phyloP scores from a whole-genome alignment of 2,329 filamentous ascomycete species.

The Didymosphaeria variabile region DNA sequence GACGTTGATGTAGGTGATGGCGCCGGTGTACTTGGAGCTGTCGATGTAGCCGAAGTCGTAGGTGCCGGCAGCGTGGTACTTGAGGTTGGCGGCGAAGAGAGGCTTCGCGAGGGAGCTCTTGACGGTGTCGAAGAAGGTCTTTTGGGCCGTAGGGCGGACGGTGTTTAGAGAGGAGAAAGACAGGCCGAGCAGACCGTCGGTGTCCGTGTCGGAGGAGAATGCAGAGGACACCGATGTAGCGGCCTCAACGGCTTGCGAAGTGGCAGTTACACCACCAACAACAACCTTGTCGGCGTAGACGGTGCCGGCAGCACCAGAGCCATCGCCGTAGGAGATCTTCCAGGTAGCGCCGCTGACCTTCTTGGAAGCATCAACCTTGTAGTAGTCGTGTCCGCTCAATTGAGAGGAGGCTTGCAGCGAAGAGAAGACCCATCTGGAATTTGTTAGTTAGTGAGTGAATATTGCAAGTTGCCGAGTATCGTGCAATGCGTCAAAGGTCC shows the following conservation, averaged over 20 bases:
- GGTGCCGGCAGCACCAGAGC: conserved; percentile 68
- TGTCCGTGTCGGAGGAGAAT: conserved; percentile 62
- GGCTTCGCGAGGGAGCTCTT: conserved; percentile 60
- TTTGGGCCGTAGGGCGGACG: conserved; percentile 59
- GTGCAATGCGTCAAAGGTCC: conserved; percentile 7
- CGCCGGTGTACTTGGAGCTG: conserved; percentile 65
- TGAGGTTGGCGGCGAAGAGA: conserved; percentile 67
- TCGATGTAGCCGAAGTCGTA: conserved; percentile 71
- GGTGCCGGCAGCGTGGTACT: conserved; percentile 58
- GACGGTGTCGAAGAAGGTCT: conserved; percentile 69
- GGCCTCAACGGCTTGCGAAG: conserved; percentile 71
- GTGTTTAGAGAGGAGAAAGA: conserved; percentile 69
- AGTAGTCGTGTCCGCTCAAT: conserved; percentile 65
- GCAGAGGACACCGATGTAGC: conserved; percentile 65
- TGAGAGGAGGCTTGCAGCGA: conserved; percentile 61
- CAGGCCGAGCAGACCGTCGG: conserved; percentile 69
- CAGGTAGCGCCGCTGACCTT: conserved; percentile 62
- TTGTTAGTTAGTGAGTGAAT: conserved; percentile 23
- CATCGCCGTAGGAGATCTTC: conserved; percentile 72
- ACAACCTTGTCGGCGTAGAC: conserved; percentile 73
- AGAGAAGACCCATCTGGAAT: conserved; percentile 71
- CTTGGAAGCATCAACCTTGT: conserved; percentile 61
- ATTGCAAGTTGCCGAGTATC: neutral
- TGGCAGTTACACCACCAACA: conserved; percentile 68
- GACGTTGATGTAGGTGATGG: conserved; percentile 65